A percentile compares a stretch with the other conserved stretches of the same genome.
Conservation (phyloP, 805 yeast species). For the Candida silvatica region DNA sequence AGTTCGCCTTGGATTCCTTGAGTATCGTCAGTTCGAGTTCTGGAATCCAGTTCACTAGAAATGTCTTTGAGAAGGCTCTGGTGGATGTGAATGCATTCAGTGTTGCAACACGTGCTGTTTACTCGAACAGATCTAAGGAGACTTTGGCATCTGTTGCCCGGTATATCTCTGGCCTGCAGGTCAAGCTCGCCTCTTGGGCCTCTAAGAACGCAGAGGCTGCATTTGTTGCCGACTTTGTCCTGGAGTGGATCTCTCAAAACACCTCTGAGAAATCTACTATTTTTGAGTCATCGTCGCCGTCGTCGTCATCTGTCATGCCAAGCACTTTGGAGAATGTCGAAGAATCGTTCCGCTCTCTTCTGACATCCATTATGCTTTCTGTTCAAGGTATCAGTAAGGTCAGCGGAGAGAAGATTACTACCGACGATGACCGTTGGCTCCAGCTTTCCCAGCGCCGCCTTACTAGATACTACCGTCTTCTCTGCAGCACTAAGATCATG, state of each 20-base stretch:
- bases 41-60: conserved; percentile 1
- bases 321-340: conserved; percentile 34
- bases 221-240: conserved; percentile 41
- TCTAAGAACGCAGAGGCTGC: conserved; percentile 19
- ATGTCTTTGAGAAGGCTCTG: conserved; percentile 20
- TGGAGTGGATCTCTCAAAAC: conserved; percentile 34
- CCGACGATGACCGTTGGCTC: conserved; percentile 52
- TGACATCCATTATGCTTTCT: conserved; percentile 53
- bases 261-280: conserved; percentile 8
- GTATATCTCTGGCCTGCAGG: too few species aligned
- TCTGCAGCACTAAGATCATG: conserved; percentile 12
- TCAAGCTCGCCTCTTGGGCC: conserved; percentile 28
- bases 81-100: conserved; percentile 8
- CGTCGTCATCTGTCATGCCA: too few species aligned
- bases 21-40: conserved; percentile 8
- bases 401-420: conserved; percentile 27
- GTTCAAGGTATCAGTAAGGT: conserved; percentile 50
- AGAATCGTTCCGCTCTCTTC: conserved; percentile 36
- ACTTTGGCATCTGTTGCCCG: conserved; percentile 17
- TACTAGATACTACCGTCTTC: conserved; percentile 29
- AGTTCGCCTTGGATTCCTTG: conserved; percentile 21
- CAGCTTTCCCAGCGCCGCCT: conserved; percentile 36
- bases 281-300: conserved; percentile 20
- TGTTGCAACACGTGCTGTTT: conserved; percentile 6
- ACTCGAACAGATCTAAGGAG: conserved; percentile 8